Evolutionary conservation across 768 basidiomycete species (phyloP).

Genomic region (Boletus speciosus): DNA sequence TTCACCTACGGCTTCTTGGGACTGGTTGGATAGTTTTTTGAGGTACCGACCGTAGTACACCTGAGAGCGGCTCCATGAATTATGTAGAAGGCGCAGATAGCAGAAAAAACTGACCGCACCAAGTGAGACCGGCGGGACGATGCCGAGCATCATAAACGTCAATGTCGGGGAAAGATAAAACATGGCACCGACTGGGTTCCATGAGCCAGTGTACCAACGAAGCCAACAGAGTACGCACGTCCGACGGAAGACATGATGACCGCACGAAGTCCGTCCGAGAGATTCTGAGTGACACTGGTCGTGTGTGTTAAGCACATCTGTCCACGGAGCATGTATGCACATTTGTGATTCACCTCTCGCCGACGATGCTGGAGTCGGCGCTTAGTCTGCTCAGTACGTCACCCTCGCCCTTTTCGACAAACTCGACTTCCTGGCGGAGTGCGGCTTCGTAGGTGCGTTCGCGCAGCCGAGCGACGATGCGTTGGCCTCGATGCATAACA

Average conservation of each 20-base stretch:
- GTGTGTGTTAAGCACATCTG: not conserved
- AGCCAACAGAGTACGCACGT: slow-evolving; percentile 45
- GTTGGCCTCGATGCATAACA: slow-evolving; percentile 49
- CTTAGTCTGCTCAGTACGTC: slow-evolving; percentile 91
- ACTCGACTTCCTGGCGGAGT: slow-evolving; percentile 87
- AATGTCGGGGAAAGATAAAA: slow-evolving; percentile 86
- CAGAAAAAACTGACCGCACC: slow-evolving; percentile 57
- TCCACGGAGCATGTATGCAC: not conserved
- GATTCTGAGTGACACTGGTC: slow-evolving; percentile 63
- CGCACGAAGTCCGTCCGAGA: slow-evolving; percentile 78
- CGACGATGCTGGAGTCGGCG: slow-evolving; percentile 89
- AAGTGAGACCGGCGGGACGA: slow-evolving; percentile 85
- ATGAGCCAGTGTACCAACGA: not conserved
- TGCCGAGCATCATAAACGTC: slow-evolving; percentile 87
- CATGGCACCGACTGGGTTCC: slow-evolving; percentile 80
- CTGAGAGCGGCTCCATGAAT: slow-evolving; percentile 36
- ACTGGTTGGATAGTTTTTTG: slow-evolving; percentile 83
- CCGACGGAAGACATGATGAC: slow-evolving; percentile 94
- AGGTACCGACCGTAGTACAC: slow-evolving; percentile 96
- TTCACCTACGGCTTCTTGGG: slow-evolving; percentile 93
- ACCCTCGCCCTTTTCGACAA: slow-evolving; percentile 88
- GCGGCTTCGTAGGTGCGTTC: slow-evolving; percentile 82
- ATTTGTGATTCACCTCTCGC: slow-evolving; percentile 62
- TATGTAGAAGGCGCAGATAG: slow-evolving; percentile 1
- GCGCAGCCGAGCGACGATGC: slow-evolving; percentile 86